These are phyloP conservation scores for Paracorniculantispora psalliotae DNA, from an alignment of 2,329 filamentous ascomycete species.

Conservation along the genomic window DNA sequence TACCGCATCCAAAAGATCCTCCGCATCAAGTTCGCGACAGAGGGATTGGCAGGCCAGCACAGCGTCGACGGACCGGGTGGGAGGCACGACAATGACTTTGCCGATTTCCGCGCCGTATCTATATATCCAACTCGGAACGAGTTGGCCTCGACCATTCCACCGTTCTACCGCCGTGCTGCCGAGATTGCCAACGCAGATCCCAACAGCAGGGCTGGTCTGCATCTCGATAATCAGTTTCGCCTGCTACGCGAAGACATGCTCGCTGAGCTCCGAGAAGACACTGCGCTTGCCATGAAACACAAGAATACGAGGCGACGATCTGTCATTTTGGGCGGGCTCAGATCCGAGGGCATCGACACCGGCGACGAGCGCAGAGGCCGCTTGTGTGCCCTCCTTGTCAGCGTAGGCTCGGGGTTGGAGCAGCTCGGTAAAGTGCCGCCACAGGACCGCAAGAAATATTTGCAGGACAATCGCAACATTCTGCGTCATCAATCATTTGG, in stretches of 20 bases:
- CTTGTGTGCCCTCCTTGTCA: constrained; percentile 32
- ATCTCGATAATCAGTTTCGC: constrained; percentile 69
- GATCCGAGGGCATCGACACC: constrained; percentile 33
- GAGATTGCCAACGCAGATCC: constrained; percentile 38
- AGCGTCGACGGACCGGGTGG: constrained; percentile 47
- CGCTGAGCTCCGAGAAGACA: constrained; percentile 57
- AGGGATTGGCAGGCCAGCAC: constrained; percentile 1
- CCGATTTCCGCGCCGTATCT: constrained; percentile 54
- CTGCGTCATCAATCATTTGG: constrained; percentile 58
- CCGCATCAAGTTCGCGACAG: constrained; percentile 23
- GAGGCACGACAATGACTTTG: constrained; percentile 68
- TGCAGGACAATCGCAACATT: constrained; percentile 44
- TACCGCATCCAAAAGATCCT: constrained; percentile 37
- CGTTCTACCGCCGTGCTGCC: constrained; percentile 51
- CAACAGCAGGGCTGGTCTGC: constrained; percentile 35
- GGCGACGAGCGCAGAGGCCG: constrained; percentile 25
- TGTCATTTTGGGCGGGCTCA: constrained; percentile 35
- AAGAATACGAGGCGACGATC: constrained; percentile 36
- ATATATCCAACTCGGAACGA: constrained; percentile 65
- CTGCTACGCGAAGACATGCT: constrained; percentile 68
- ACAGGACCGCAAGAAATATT: constrained; percentile 35
- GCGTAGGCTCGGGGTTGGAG: constrained; percentile 42
- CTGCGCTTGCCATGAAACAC: constrained; percentile 45
- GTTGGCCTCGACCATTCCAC: constrained; percentile 44
- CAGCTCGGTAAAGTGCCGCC: constrained; percentile 29